These are phyloP conservation scores for Solanum bulbocastanum DNA, from an alignment of 257 asterid species.

Conservation along the genomic window DNA sequence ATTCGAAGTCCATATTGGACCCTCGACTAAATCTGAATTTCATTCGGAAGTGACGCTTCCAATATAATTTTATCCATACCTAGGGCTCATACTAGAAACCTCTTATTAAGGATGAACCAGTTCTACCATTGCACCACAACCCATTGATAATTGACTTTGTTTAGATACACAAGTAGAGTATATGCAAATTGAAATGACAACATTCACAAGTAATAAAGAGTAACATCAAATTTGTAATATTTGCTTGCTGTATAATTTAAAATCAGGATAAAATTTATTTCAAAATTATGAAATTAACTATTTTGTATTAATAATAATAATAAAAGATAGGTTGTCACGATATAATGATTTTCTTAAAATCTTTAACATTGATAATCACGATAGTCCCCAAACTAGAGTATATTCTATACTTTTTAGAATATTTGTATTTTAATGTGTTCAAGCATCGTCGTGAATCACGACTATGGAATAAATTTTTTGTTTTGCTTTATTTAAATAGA, in stretches of 20 bases:
- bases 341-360: not conserved
- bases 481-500: not conserved
- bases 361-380: not conserved
- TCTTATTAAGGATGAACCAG: no score
- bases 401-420: not conserved
- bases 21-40: no score
- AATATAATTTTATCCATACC: no score
- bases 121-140: no score
- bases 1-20: no score
- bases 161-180: no score
- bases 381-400: not conserved
- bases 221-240: not conserved
- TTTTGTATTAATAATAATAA: no score
- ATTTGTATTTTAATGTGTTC: not conserved
- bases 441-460: not conserved
- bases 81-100: no score
- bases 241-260: not conserved
- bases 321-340: no score
- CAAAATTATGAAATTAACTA: not conserved
- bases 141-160: no score
- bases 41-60: no score
- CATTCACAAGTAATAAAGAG: not conserved
- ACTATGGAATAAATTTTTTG: not conserved
- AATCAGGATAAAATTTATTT: no score
- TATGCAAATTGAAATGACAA: not conserved